Evolutionary conservation across 345 rosid genomes (phyloP).

Genomic region (Citrus sp.): DNA sequence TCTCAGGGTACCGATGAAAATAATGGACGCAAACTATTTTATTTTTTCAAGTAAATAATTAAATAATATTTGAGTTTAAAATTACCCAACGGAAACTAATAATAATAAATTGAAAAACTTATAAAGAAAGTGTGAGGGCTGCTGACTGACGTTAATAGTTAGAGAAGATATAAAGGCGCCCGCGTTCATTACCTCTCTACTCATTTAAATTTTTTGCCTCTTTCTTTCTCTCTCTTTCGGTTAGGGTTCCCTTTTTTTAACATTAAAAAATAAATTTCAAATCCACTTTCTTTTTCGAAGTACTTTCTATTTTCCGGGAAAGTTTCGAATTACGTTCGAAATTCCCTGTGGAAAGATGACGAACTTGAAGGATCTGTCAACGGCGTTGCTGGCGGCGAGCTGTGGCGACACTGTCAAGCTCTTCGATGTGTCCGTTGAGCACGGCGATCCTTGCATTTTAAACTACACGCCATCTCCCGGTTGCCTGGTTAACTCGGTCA

Average conservation of each 20-base stretch:
- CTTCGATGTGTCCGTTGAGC: constrained; percentile 64
- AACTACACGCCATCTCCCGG: constrained; percentile 77
- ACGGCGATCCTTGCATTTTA: constrained; percentile 78
- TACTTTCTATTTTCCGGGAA: background rate
- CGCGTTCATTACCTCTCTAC: constrained; percentile 1
- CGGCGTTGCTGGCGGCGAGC: constrained; percentile 64
- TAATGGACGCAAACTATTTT: background rate
- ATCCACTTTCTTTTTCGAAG: background rate
- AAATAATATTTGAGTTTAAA: background rate
- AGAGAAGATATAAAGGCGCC: constrained; percentile 17
- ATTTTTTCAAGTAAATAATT: too few relatives aligned
- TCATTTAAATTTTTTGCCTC: constrained; percentile 21
- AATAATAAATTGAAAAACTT: background rate
- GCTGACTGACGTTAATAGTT: background rate
- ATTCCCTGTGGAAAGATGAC: constrained; percentile 22
- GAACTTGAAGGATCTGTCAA: constrained; percentile 64
- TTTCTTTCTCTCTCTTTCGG: background rate
- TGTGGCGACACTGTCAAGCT: constrained; percentile 94
- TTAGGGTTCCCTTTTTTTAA: constrained; percentile 10
- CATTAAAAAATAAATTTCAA: constrained; percentile 7
- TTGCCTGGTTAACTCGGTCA: constrained; percentile 72
- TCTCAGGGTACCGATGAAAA: background rate
- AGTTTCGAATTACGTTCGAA: background rate
- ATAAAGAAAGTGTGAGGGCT: too few relatives aligned
- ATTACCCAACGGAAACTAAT: background rate